Conservation (phyloP, 164 flowering plant genomes). For the Aristolochia fimbriata region DNA sequence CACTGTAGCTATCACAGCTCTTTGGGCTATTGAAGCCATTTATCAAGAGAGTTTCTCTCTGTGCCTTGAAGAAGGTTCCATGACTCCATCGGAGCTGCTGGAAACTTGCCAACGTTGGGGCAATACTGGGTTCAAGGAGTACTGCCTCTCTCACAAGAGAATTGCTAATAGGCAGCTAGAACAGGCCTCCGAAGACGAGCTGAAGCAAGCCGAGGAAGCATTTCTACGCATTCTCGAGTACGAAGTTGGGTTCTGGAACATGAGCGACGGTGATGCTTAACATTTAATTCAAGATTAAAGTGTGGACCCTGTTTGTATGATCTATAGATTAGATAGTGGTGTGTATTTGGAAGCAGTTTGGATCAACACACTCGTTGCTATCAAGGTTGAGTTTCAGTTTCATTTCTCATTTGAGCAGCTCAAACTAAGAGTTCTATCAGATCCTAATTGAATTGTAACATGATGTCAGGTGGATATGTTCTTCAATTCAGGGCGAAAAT, state of each 20-base stretch:
- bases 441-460: too few species aligned
- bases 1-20: constrained; percentile 60
- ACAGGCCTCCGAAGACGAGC: constrained; percentile 36
- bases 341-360: too few species aligned
- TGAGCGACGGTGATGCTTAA: constrained; percentile 39
- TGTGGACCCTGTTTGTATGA: neutral
- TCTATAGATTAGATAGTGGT: too few species aligned
- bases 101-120: constrained; percentile 89
- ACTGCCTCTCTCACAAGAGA: constrained; percentile 42
- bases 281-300: neutral
- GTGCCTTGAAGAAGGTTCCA: constrained; percentile 54
- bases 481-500: too few species aligned
- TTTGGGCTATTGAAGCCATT: constrained; percentile 84
- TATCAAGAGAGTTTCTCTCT: constrained; percentile 75
- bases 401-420: too few species aligned
- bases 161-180: constrained; percentile 42
- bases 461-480: too few species aligned
- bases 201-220: constrained; percentile 39
- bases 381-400: too few species aligned
- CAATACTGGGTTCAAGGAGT: constrained; percentile 51
- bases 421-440: too few species aligned
- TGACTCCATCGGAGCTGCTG: constrained; percentile 49
- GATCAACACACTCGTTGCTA: too few species aligned
- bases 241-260: constrained; percentile 88
- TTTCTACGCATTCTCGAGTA: constrained; percentile 46